A percentile compares a stretch with the other conserved stretches of the same genome.
Evolutionary conservation across 305 asterid species (phyloP).

Genomic region (Solanum hybrid): DNA sequence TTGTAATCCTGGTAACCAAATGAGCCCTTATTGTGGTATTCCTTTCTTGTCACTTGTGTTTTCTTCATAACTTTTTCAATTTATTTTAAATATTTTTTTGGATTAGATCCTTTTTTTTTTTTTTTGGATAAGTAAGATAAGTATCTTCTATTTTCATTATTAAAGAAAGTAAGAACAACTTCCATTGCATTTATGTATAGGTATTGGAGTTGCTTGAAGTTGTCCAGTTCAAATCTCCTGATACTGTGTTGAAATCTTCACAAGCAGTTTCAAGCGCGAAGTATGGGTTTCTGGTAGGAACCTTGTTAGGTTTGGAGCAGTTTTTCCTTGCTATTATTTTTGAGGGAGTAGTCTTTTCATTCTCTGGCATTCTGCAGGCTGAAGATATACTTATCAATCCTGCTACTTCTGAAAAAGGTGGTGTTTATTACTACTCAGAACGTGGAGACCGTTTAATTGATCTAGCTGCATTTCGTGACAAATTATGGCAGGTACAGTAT

Average conservation of each 20-base stretch:
- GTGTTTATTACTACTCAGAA: constrained; percentile 73
- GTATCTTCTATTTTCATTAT: not conserved
- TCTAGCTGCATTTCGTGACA: constrained; percentile 69
- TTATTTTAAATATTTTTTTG: not conserved
- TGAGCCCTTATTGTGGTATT: not conserved
- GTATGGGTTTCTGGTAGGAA: constrained; percentile 70
- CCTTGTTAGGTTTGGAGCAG: not conserved
- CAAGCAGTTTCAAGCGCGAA: constrained; percentile 57
- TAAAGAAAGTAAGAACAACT: not conserved
- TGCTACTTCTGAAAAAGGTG: constrained; percentile 46
- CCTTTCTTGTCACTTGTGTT: not conserved
- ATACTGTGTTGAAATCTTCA: constrained; percentile 49
- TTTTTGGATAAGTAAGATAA: not conserved
- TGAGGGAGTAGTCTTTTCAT: not conserved
- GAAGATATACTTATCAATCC: constrained; percentile 73
- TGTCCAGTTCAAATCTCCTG: constrained; percentile 79
- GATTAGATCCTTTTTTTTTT: not conserved
- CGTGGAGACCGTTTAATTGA: constrained; percentile 95
- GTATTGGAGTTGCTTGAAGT: constrained; percentile 80
- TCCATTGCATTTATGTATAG: constrained; percentile 24
- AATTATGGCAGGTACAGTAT: constrained; percentile 77
- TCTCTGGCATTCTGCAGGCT: constrained; percentile 44
- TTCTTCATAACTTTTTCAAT: not conserved
- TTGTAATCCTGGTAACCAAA: not conserved
- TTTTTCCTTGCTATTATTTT: not conserved